Conservation (phyloP, 2,329 filamentous ascomycete species). For the Botrytis tulipae region DNA sequence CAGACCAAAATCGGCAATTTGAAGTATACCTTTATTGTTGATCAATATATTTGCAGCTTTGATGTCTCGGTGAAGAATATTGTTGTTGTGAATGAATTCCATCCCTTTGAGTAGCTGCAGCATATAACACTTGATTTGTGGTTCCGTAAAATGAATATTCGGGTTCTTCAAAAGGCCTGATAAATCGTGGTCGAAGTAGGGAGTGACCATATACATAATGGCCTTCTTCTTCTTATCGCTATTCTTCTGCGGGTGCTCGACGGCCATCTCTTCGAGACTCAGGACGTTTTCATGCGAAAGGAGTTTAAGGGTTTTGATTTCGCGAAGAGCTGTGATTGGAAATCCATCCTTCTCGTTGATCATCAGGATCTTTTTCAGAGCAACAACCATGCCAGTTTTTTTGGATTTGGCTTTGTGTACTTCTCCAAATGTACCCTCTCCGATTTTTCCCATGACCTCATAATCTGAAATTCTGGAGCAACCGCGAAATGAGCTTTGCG, state of each 20-base stretch:
- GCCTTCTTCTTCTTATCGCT: slow-evolving; percentile 74
- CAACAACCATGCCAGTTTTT: slow-evolving; percentile 72
- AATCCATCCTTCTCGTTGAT: slow-evolving; percentile 99
- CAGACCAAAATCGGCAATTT: slow-evolving; percentile 96
- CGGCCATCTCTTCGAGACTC: slow-evolving; percentile 89
- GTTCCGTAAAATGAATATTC: slow-evolving; percentile 77
- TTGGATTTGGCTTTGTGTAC: slow-evolving; percentile 85
- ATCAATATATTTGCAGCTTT: slow-evolving; percentile 98
- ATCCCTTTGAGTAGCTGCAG: slow-evolving; percentile 87
- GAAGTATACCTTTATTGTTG: slow-evolving; percentile 87
- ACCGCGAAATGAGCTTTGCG: slow-evolving; percentile 59
- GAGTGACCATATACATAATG: slow-evolving; percentile 97
- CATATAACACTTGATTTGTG: slow-evolving; percentile 98
- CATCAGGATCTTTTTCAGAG: slow-evolving; percentile 98
- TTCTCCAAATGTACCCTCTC: slow-evolving; percentile 96
- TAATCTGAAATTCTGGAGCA: slow-evolving; percentile 83
- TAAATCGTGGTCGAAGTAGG: slow-evolving; percentile 99
- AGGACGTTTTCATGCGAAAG: slow-evolving; percentile 89
- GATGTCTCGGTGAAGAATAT: slow-evolving; percentile 96
- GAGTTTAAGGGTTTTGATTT: slow-evolving; percentile 96
- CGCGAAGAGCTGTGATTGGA: slow-evolving; percentile 94
- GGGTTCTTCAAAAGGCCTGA: slow-evolving; percentile 95
- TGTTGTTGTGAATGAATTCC: slow-evolving; percentile 82
- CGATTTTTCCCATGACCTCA: slow-evolving; percentile 77
- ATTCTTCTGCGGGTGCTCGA: slow-evolving; percentile 64